Conservation (phyloP, 1,284 basidiomycete species). For the Pholiota adiposa region DNA sequence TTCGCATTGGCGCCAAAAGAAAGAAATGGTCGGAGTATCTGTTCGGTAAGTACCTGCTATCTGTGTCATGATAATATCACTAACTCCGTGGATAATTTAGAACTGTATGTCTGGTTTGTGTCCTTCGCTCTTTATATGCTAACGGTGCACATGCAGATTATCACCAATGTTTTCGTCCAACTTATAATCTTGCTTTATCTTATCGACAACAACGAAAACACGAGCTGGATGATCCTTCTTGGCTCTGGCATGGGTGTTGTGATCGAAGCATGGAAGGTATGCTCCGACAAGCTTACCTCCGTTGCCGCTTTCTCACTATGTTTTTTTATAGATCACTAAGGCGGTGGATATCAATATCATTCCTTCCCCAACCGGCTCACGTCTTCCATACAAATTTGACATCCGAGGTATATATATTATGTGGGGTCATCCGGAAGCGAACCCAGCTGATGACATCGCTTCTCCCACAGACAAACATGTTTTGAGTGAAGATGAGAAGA, state of each 20-base stretch:
- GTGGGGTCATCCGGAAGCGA: constrained; percentile 7
- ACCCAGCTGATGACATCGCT: constrained; percentile 1
- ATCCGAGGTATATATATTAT: constrained; percentile 67
- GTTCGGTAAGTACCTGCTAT: constrained; percentile 56
- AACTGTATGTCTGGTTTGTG: constrained; percentile 30
- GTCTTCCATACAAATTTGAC: constrained; percentile 79
- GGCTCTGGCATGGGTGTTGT: constrained; percentile 87
- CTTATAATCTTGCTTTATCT: constrained; percentile 90
- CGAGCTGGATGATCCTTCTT: constrained; percentile 95
- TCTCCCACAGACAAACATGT: constrained; percentile 81
- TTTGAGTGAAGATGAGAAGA: constrained; percentile 92
- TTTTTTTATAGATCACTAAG: constrained; percentile 69
- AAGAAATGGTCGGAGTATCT: constrained; percentile 86
- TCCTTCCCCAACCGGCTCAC: constrained; percentile 59
- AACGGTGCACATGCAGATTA: constrained; percentile 57
- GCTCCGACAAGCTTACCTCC: constrained; percentile 18
- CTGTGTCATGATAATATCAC: constrained; percentile 1
- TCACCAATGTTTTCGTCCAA: constrained; percentile 94
- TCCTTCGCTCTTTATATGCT: constrained; percentile 8
- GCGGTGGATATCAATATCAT: constrained; percentile 84
- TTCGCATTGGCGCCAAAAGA: constrained; percentile 92
- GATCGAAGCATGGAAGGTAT: constrained; percentile 96
- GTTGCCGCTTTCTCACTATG: constrained; percentile 15
- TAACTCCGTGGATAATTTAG: constrained; percentile 19
- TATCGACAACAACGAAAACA: constrained; percentile 94